Percentiles rank a stretch among this genome's conserved stretches.
phyloP scores from a whole-genome alignment of 495 filamentous ascomycete genomes.

The Penicillium lagena region DNA sequence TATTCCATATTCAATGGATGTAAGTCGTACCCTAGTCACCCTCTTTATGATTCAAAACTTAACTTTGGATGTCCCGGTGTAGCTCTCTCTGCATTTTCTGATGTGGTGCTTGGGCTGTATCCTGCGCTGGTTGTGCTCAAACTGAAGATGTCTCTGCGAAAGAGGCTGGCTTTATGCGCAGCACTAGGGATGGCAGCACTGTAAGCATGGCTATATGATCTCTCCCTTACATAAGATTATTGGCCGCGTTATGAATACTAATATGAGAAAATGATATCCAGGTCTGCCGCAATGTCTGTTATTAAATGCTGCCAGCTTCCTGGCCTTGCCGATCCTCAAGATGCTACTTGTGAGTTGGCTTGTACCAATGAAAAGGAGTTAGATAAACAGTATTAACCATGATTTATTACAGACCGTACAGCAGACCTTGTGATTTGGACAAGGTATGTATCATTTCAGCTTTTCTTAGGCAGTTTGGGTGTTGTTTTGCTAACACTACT shows the following conservation, averaged over 20 bases:
- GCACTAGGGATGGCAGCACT: slow-evolving; percentile 37
- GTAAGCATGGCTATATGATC: slow-evolving; percentile 1
- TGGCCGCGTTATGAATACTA: background rate
- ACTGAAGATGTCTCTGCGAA: slow-evolving; percentile 35
- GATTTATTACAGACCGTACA: slow-evolving; percentile 15
- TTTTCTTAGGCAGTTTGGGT: background rate
- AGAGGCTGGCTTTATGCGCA: slow-evolving; percentile 38
- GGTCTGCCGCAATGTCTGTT: slow-evolving; percentile 16
- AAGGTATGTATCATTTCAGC: slow-evolving; percentile 14
- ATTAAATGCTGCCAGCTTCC: slow-evolving; percentile 38
- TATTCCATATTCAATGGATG: slow-evolving; percentile 27
- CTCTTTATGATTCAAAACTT: background rate
- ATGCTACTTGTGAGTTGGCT: slow-evolving; percentile 31
- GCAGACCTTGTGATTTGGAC: slow-evolving; percentile 41
- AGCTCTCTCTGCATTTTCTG: slow-evolving; percentile 31
- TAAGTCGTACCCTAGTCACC: slow-evolving; percentile 1
- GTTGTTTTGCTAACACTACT: background rate
- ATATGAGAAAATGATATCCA: no score
- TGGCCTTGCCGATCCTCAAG: slow-evolving; percentile 20
- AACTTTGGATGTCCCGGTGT: background rate
- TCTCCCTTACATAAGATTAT: background rate
- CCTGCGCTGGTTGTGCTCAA: slow-evolving; percentile 35
- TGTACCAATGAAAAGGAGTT: background rate
- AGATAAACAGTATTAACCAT: no score
- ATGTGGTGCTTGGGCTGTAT: slow-evolving; percentile 44